Evolutionary conservation across 1,284 basidiomycete genomes (phyloP).

Genomic region (Leccinum fuscescens): DNA sequence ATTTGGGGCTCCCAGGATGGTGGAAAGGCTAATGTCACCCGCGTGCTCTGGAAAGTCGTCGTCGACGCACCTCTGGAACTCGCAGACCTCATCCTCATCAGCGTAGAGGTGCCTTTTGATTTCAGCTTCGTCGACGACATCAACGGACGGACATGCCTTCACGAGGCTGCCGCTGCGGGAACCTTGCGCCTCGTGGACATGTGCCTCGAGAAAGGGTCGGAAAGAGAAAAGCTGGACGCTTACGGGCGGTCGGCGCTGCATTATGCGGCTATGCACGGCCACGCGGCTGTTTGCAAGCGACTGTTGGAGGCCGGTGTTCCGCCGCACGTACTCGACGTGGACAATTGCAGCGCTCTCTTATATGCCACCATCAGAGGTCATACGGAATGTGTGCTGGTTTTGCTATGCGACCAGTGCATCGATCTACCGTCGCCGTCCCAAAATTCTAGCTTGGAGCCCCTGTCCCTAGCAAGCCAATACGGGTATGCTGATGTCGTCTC

Average conservation of each 20-base stretch:
- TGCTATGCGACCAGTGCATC: conserved; percentile 67
- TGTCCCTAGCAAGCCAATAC: conserved; percentile 88
- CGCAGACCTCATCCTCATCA: conserved; percentile 72
- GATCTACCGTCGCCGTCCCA: conserved; percentile 42
- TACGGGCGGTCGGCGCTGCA: conserved; percentile 94
- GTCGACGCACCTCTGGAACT: conserved; percentile 75
- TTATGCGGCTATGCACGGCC: conserved; percentile 94
- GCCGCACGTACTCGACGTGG: conserved; percentile 79
- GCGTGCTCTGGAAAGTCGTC: conserved; percentile 90
- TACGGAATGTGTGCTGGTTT: conserved; percentile 75
- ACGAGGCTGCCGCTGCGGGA: conserved; percentile 89
- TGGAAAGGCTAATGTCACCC: conserved; percentile 66
- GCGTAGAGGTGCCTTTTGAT: conserved; percentile 74
- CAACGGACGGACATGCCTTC: conserved; percentile 93
- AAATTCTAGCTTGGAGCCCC: conserved; percentile 76
- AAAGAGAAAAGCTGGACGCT: conserved; percentile 71
- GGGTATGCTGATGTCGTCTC: conserved; percentile 85
- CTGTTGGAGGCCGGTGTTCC: conserved; percentile 72
- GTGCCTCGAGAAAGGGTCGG: conserved; percentile 76
- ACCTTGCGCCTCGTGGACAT: conserved; percentile 77
- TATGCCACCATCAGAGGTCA: conserved; percentile 91
- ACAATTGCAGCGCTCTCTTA: conserved; percentile 91
- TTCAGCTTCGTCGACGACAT: conserved; percentile 95
- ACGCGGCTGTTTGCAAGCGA: conserved; percentile 72
- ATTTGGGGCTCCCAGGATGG: conserved; percentile 58